Conservation (phyloP, 2,329 filamentous ascomycete species). For the Fusarium sp. region DNA sequence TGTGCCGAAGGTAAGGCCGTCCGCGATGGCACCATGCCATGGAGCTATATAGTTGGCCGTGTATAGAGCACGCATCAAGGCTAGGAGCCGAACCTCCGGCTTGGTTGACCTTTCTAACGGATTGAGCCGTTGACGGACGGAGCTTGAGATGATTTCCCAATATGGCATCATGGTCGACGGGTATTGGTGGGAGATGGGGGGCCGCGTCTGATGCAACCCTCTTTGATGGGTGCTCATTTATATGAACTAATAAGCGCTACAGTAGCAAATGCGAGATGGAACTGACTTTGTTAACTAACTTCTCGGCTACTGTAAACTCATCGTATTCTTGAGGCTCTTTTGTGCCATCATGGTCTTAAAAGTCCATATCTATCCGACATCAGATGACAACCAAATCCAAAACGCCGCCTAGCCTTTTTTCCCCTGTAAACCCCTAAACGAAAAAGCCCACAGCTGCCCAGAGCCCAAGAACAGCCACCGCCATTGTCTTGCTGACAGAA, state of each 20-base stretch:
- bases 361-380: background rate
- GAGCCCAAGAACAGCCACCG: constrained; percentile 5
- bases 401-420: background rate
- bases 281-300: background rate
- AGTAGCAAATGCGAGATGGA: background rate
- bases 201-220: background rate
- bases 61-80: background rate
- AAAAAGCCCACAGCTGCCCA: constrained; percentile 8
- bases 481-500: background rate
- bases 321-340: background rate
- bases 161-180: constrained; percentile 14
- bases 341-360: background rate
- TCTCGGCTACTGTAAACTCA: background rate
- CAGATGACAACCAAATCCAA: background rate
- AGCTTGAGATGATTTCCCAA: constrained; percentile 17
- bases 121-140: background rate
- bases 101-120: background rate
- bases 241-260: background rate
- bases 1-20: background rate
- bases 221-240: background rate
- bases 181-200: constrained; percentile 28
- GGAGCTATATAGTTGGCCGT: background rate
- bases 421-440: background rate
- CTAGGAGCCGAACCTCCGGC: background rate
- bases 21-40: background rate